These are phyloP conservation scores for Pseudohalonectria lignicola DNA, from an alignment of 2,329 filamentous ascomycete species.

Conservation along the genomic window DNA sequence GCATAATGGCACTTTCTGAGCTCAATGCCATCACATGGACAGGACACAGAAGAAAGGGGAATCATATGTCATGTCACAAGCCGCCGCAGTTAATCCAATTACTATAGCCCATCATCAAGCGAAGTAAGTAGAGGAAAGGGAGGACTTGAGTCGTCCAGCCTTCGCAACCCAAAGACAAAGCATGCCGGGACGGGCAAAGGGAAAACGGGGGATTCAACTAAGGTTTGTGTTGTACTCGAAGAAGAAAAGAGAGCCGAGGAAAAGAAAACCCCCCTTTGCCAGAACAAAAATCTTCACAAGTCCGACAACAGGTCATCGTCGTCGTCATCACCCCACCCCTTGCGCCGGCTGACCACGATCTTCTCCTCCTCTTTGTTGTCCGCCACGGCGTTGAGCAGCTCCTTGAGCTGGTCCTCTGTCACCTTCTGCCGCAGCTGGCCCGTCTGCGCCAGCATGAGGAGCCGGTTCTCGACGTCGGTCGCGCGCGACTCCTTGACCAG, in stretches of 20 bases:
- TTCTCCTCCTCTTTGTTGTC: constrained; percentile 71
- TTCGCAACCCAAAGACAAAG: too few relatives aligned
- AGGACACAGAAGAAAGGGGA: too few relatives aligned
- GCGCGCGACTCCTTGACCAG: constrained; percentile 92
- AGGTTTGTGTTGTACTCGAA: too few relatives aligned
- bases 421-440: constrained; percentile 84
- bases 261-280: neutral
- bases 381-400: constrained; percentile 73
- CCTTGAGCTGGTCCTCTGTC: constrained; percentile 87
- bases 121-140: too few relatives aligned
- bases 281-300: constrained; percentile 32
- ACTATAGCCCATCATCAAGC: too few relatives aligned
- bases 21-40: too few relatives aligned
- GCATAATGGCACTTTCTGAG: too few relatives aligned
- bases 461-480: constrained; percentile 78
- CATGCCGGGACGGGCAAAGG: too few relatives aligned
- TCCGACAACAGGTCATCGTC: constrained; percentile 58
- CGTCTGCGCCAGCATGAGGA: constrained; percentile 81
- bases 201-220: too few relatives aligned
- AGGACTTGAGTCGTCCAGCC: too few relatives aligned
- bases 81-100: too few relatives aligned
- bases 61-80: too few relatives aligned
- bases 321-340: constrained; percentile 77
- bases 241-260: neutral
- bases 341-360: constrained; percentile 77